Evolutionary conservation across 805 yeast genomes (phyloP), one percentile per base, ranked within the genome.

Genomic region (Lipomyces japonicus): DNA sequence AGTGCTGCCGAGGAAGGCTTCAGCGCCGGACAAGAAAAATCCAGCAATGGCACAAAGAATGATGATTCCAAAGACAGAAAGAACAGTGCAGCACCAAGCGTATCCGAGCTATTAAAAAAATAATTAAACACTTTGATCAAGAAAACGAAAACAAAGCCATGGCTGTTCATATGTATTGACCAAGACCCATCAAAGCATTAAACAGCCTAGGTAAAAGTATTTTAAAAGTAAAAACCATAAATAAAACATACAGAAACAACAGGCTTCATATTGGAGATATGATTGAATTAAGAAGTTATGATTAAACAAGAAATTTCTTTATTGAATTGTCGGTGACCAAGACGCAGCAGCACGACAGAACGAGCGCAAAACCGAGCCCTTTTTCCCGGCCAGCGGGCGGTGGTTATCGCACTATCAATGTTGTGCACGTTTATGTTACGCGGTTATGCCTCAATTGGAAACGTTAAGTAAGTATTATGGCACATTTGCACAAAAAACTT

Each of bases 41-140:
- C 80, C 79, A 18, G 95, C 98, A 61, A 91, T 79, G 49, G 86
- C 85, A 9, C 95, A 77, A 42, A 91, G 77, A 50, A 91, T 93
- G 40, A 88, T 84, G 30, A 91, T 81, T 51, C 95, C 98, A 67
- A 91, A 91, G 14, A 93, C 89, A 43, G 97, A 89, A 39, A 93
- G 75, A 37, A 91, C 77, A 39, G 97, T 91, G 68, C 98, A 91
- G 68, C 86, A 88, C 86, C 95, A 91, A 22, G 98, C 97, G 55
- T 53, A 53, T 34, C 57, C 57, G 54, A 53, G 57, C 57, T 53
- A 38, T 21, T n/a, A n/a, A n/a, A n/a, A 39, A 32, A 34, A 6
- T 18, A 19, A 14, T 34, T 34, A 34, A 19, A 14, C 16, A 14
- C 37, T 19, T 6, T n/a, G n/a, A 12, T 34, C 37, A 34, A 12